phyloP scores from a whole-genome alignment of 208 protist species.

The Leishmania amazonensis region DNA sequence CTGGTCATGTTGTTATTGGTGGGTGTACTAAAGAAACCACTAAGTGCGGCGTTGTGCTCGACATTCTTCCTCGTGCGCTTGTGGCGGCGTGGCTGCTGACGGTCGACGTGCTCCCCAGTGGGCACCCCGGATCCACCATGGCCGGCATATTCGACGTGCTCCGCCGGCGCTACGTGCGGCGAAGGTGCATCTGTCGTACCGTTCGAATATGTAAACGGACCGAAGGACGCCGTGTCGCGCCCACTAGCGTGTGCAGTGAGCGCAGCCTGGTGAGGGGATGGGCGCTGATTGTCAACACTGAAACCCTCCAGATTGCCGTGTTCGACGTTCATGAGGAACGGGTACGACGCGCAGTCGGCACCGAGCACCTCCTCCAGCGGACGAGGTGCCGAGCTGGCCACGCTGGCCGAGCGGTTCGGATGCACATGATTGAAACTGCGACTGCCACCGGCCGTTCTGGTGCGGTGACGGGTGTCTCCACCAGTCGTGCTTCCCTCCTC shows the following conservation, averaged over 20 bases:
- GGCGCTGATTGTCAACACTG: not conserved
- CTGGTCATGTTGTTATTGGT: constrained; percentile 10
- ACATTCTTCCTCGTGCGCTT: constrained; percentile 32
- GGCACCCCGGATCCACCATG: not conserved
- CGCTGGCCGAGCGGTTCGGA: constrained; percentile 13
- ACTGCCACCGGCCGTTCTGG: not conserved
- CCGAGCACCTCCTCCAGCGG: constrained; percentile 37
- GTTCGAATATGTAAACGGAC: not conserved
- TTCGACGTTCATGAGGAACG: constrained; percentile 3
- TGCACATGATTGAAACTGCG: not conserved
- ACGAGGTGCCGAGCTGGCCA: constrained; percentile 37
- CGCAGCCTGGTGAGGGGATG: not conserved
- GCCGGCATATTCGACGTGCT: not conserved
- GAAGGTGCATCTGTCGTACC: not conserved
- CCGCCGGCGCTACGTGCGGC: not conserved
- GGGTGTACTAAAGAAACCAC: constrained; percentile 37
- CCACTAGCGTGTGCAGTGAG: not conserved
- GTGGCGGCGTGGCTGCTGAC: constrained; percentile 2
- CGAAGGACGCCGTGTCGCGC: not conserved
- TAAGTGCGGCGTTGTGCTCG: constrained; percentile 37
- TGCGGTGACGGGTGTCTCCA: not conserved
- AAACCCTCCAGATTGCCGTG: not conserved
- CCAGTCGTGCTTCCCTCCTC: constrained; percentile 1
- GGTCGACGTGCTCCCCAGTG: constrained; percentile 1
- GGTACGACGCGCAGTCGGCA: constrained; percentile 4